These are phyloP conservation scores for Fusarium secorum DNA, from an alignment of 2,329 filamentous ascomycete species.

Conservation along the genomic window DNA sequence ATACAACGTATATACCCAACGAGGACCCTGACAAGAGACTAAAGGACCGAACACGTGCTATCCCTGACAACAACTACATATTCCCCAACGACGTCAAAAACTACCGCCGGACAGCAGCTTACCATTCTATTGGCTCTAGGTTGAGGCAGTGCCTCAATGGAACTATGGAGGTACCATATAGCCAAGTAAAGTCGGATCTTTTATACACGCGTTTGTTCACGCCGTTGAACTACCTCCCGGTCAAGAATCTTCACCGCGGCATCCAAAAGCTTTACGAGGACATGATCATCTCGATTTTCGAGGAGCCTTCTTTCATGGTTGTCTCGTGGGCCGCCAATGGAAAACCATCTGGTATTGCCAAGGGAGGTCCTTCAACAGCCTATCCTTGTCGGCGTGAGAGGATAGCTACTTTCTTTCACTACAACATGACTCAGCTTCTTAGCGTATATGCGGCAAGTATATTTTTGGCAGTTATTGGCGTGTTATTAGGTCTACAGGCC, in stretches of 20 bases:
- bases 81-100: accelerated
- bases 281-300: neutral
- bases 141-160: neutral
- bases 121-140: neutral
- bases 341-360: accelerated
- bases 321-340: neutral
- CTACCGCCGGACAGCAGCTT: neutral
- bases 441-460: neutral
- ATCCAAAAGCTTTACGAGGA: neutral
- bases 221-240: neutral
- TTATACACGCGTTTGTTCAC: constrained; percentile 13
- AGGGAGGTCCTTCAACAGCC: neutral
- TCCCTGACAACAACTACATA: neutral
- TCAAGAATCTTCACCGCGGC: neutral
- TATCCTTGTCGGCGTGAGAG: neutral
- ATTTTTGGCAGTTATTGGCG: accelerated
- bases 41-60: constrained; percentile 2
- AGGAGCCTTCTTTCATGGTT: accelerated
- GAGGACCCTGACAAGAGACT: neutral
- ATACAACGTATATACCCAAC: neutral
- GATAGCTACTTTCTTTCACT: neutral
- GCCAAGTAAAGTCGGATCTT: neutral
- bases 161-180: too few species aligned
- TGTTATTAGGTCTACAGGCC: accelerated
- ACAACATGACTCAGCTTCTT: neutral